Conservation (phyloP, 2,329 filamentous ascomycete species). For the Apiospora kogelbergensis region DNA sequence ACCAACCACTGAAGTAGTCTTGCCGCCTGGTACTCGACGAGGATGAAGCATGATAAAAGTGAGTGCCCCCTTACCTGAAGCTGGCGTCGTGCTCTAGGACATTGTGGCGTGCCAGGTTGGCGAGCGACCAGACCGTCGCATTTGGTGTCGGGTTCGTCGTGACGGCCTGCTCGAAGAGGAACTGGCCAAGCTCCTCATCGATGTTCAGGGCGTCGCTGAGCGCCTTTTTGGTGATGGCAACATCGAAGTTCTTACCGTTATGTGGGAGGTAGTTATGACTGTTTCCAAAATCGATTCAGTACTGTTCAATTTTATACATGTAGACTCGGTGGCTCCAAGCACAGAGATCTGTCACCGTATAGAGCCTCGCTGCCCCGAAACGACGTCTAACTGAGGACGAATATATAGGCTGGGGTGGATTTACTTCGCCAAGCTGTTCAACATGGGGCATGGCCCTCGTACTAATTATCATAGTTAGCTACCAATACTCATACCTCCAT, state of each 20-base stretch:
- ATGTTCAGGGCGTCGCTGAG: background rate
- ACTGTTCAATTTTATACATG: background rate
- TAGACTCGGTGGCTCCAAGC: too few species aligned
- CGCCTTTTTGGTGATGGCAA: background rate
- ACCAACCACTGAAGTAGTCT: too few species aligned
- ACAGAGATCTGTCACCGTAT: too few species aligned
- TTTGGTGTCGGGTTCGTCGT: constrained; percentile 1
- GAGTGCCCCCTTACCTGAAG: constrained; percentile 32
- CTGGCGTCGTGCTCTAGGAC: constrained; percentile 51
- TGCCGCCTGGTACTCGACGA: too few species aligned
- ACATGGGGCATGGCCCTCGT: constrained; percentile 4
- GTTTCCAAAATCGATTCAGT: background rate
- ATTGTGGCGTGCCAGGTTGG: constrained; percentile 46
- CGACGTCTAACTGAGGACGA: background rate
- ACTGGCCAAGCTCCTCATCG: background rate
- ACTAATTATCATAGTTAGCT: background rate
- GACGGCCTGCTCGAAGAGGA: background rate
- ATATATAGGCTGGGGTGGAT: background rate
- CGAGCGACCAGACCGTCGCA: constrained; percentile 18
- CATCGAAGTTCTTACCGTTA: constrained; percentile 2
- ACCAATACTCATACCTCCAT: background rate
- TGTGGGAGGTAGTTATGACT: background rate
- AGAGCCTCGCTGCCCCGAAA: background rate
- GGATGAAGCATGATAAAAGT: too few species aligned
- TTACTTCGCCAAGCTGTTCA: constrained; percentile 6